These are phyloP conservation scores for Epichloe glyceriae DNA, from an alignment of 2,329 filamentous ascomycete genomes.

Conservation along the genomic window DNA sequence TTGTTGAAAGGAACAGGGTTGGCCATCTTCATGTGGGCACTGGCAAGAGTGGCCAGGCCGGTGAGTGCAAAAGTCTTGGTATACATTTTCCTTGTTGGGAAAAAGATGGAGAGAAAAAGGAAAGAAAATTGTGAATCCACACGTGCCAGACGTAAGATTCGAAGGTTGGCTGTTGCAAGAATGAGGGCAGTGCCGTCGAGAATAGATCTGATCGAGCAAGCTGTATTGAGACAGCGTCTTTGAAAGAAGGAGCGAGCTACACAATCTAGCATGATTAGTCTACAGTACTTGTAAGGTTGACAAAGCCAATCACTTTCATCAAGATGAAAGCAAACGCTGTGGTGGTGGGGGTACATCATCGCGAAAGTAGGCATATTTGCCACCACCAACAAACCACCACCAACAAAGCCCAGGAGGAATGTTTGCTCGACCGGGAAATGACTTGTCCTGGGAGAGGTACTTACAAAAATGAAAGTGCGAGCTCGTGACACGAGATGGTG, in stretches of 20 bases:
- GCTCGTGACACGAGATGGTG: conserved; percentile 6
- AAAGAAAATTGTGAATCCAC: conserved; percentile 12
- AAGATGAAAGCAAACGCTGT: too few species aligned
- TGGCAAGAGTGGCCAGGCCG: conserved; percentile 46
- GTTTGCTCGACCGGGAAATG: not conserved
- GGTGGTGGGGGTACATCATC: too few species aligned
- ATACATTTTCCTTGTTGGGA: conserved; percentile 29
- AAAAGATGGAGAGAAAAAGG: conserved; percentile 5
- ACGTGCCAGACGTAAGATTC: conserved; percentile 21
- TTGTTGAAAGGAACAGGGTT: conserved; percentile 50
- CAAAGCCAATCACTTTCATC: too few species aligned
- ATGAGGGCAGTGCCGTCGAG: conserved; percentile 14
- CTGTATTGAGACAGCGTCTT: not conserved
- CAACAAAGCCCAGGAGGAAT: not conserved
- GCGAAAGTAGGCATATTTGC: too few species aligned
- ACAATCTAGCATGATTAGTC: not conserved
- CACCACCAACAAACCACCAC: too few species aligned
- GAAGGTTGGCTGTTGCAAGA: not conserved
- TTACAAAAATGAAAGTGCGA: not conserved
- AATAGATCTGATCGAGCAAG: conserved; percentile 1
- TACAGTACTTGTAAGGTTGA: not conserved
- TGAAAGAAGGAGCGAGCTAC: not conserved
- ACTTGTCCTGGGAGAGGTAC: not conserved
- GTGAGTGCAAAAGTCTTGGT: conserved; percentile 34
- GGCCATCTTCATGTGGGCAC: conserved; percentile 66